Base-by-base conservation (phyloP, 495 filamentous ascomycete genomes). In the Podospora didyma region DNA sequence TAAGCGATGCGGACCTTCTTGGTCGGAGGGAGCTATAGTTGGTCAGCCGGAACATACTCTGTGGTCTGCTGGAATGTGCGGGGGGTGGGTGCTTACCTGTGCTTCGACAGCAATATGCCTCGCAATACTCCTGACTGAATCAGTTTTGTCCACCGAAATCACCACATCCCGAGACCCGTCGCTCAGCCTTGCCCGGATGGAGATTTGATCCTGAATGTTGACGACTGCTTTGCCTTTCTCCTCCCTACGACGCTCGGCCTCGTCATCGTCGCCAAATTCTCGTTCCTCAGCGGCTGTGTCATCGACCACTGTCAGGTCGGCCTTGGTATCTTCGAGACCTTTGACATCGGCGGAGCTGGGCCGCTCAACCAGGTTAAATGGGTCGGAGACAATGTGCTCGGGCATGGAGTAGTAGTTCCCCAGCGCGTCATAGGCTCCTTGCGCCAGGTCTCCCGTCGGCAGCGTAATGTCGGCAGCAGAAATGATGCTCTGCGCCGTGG, bases 381-480 rank as follows among this genome's bases (percentile, higher is more conserved):
- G 92, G 68, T 92, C 88, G 49, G 80, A 75, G 9, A 92, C 84
- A 22, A 94, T 81, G 69, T 88, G 86, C 64, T 86, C 83, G 6
- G 89, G 89, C 19, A 96, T 60, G 7, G 82, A 75, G 67, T 96
- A 97, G 54, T 86, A 77, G 44, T 84, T 85, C 0, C 92, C 92
- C 45, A 82, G 72, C 41, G 85, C 77, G 71, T 96, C 92, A 61
- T 91, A 97, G 7, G 81, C 85, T 2, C 92, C 91, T 41, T 87
- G 78, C 16, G 81, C 81, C 10, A 90, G 65, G 66, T 92, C 80
- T 23, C 85, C 85, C 0, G 84, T 91, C 2, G 91, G 90, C 37
- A 94, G 74, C 1, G 88, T 96, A 39, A 96, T 79, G 6, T 84
- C 90, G 7, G 84, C 85, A 1, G 92, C 92, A 68, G 86, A 83